These are phyloP conservation scores for Didymella sp. DNA, from an alignment of 2,329 filamentous ascomycete genomes.

Conservation along the genomic window DNA sequence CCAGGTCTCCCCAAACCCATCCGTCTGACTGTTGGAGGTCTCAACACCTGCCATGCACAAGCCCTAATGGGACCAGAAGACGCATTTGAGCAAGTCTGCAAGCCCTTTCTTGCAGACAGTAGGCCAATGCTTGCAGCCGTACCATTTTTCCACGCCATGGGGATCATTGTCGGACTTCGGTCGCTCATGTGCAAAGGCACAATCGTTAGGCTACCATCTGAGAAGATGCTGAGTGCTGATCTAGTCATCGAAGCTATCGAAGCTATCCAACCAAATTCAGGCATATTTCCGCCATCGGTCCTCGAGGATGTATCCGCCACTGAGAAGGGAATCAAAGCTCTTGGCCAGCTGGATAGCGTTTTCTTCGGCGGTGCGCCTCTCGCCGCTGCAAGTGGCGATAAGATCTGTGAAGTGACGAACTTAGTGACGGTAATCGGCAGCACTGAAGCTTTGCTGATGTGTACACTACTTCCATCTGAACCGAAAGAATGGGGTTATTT, in stretches of 20 bases:
- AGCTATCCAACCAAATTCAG: conserved; percentile 6
- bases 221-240: conserved; percentile 8
- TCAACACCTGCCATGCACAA: conserved; percentile 1
- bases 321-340: conserved; percentile 6
- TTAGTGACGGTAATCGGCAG: conserved; percentile 16
- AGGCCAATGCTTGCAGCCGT: conserved; percentile 16
- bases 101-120: conserved; percentile 3
- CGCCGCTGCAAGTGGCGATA: conserved; percentile 16
- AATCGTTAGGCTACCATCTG: conserved; percentile 12
- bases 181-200: conserved; percentile 12
- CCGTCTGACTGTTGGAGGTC: conserved; percentile 5
- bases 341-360: conserved; percentile 8
- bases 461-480: conserved; percentile 3
- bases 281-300: conserved; percentile 14
- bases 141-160: conserved; percentile 21
- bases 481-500: conserved; percentile 12
- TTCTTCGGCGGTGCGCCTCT: conserved; percentile 23
- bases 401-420: conserved; percentile 18
- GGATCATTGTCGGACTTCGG: conserved; percentile 10
- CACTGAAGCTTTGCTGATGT: conserved; percentile 12
- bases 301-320: conserved; percentile 12
- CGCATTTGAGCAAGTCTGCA: not conserved
- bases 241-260: conserved; percentile 12
- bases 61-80: conserved; percentile 4
- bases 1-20: conserved; percentile 15